These are phyloP conservation scores for Mycena sp. DNA, from an alignment of 1,284 basidiomycete species.

Conservation along the genomic window DNA sequence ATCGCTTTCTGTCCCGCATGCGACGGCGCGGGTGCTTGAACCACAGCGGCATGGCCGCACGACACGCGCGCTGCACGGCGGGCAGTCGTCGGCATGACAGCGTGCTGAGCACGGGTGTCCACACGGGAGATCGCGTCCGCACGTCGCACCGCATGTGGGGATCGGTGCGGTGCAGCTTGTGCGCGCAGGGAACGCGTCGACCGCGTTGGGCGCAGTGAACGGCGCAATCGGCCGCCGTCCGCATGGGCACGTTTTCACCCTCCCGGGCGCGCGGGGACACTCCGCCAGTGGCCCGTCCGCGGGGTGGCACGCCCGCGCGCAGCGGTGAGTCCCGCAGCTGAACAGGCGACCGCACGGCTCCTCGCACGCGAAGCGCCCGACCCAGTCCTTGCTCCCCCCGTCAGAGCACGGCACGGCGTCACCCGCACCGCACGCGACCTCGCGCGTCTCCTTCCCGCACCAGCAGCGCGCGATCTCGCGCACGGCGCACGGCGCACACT, in stretches of 20 bases:
- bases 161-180: slow-evolving; percentile 76
- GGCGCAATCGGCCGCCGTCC: slow-evolving; percentile 47
- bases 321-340: slow-evolving; percentile 81
- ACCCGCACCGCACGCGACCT: slow-evolving; percentile 73
- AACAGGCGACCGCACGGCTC: slow-evolving; percentile 71
- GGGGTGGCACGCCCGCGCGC: slow-evolving; percentile 76
- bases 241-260: slow-evolving; percentile 83
- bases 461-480: slow-evolving; percentile 72
- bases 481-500: slow-evolving; percentile 71
- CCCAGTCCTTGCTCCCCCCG: slow-evolving; percentile 58
- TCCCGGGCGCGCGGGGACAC: slow-evolving; percentile 80
- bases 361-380: slow-evolving; percentile 76
- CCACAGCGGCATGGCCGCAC: slow-evolving; percentile 86
- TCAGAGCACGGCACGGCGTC: slow-evolving; percentile 43
- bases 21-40: slow-evolving; percentile 60
- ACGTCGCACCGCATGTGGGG: slow-evolving; percentile 78
- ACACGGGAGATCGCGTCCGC: slow-evolving; percentile 74
- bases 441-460: slow-evolving; percentile 76
- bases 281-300: slow-evolving; percentile 64
- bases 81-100: slow-evolving; percentile 75
- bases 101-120: slow-evolving; percentile 69
- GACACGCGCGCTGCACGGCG: slow-evolving; percentile 76
- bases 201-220: neutral
- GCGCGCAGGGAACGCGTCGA: slow-evolving; percentile 65
- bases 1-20: slow-evolving; percentile 39